Base-by-base conservation (phyloP, 148 eudicot species). In the Hydrangea macrophylla region DNA sequence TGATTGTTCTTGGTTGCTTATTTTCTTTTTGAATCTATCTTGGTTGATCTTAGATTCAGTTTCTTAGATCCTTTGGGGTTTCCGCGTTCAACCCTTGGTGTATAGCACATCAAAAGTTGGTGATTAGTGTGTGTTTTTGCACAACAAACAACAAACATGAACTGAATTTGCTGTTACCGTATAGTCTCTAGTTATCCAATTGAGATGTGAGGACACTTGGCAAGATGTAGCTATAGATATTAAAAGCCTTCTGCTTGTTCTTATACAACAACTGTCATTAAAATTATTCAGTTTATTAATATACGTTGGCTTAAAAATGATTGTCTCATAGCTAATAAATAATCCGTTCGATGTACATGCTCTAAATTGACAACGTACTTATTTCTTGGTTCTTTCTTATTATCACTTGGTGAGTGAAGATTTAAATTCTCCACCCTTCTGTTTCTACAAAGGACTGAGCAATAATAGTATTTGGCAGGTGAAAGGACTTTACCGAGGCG, bases 401-500 rank as follows among this genome's bases (percentile, higher is more conserved):
- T 48, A 5, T 48, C 6, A 17, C 24, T 44, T 2, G 25, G 62
- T 74, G 35, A 13, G 1, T 24, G 39, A n/a, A 8, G 27, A 45
- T 44, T 55, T 26, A 65, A 77, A 15, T 71, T 36, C 37, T 24
- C 60, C 31, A 28, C 13, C 55, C 28, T 39, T 26, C 20, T 39
- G 40, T 60, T 67, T 39, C 11, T 40, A 9, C 3, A 12, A 7
- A 8, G 59, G 37, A 35, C 45, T 67, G 20, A 67, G 45, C 51
- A 26, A 35, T 39, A 10, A 51, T 33, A 26, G 37, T 60, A 26
- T 72, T 75, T 78, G 35, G 70, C 81, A 94, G 98, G 86, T 94
- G 13, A 86, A 74, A 77, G 98, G 98, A 67, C 97, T 94, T 37
- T 94, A 94, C 70, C 87, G 98, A 50, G 98, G 98, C 10, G 98